Evolutionary conservation across 2,329 filamentous ascomycete genomes (phyloP), one percentile per base, ranked within the genome.

Genomic region (Alternaria panax): DNA sequence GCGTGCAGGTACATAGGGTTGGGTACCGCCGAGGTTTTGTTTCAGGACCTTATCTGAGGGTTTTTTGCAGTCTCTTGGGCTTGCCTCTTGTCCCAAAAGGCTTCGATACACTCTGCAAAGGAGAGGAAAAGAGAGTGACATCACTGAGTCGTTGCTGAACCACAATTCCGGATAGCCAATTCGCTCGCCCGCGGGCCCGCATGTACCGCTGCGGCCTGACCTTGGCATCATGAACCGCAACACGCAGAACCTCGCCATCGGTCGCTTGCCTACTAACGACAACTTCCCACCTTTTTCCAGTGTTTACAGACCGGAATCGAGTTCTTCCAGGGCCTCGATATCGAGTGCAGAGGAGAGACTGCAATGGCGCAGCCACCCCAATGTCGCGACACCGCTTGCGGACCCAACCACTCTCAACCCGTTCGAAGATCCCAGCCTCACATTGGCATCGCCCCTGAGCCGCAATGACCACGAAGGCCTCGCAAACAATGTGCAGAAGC

Each of bases 291-390:
- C 57, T 12, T 56, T 56, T 25, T 34, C 42, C 34, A 48, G 22
- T 41, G 32, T 51, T 9, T 41, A 45, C n/a, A 27, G 53, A 11
- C 53, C 57, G 7, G 28, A 32, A 16, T 51, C 47, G 2, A 46
- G 57, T 25, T 45, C 51, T 0, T 56, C 60, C 4, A 41, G 41
- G 7, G 65, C 61, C 11, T 70, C 68, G 7, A 50, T 60, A 5
- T 63, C 62, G 18, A 74, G 67, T 18, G 65, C 65, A 16, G 60
- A 60, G 38, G 65, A 71, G 27, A 54, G 71, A 25, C 32, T 74
- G 36, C 57, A 57, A 59, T 74, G 71, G 71, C 68, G 71, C 12
- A 70, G 69, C 36, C 66, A 73, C 34, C 54, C 62, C 9, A 62
- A 57, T 36, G 34, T 71, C 12, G 46, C 59, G 6, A 66, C 69